These are phyloP conservation scores for Tetrapisispora fleetii DNA, from an alignment of 805 yeast species.

Conservation along the genomic window DNA sequence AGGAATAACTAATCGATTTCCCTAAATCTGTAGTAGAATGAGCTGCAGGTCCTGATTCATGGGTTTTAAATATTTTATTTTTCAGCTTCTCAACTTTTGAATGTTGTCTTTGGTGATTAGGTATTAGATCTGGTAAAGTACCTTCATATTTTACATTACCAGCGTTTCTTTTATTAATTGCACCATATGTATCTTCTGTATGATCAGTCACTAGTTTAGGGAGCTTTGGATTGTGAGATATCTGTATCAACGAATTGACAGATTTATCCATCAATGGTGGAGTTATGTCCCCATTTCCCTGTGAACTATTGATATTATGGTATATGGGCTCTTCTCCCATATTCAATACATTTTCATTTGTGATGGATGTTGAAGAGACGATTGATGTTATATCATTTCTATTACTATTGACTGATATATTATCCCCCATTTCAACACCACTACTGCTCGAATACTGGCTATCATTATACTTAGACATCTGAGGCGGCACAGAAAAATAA, in stretches of 20 bases:
- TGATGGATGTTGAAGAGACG: background rate
- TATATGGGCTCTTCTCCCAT: background rate
- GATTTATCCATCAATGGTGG: background rate
- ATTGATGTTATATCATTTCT: background rate
- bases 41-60: background rate
- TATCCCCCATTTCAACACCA: background rate
- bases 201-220: background rate
- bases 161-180: constrained; percentile 3
- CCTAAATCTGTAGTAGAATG: background rate
- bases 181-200: background rate
- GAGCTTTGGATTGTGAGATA: background rate
- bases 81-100: constrained; percentile 13
- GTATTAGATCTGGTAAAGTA: constrained; percentile 21
- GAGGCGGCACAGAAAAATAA: background rate
- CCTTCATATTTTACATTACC: constrained; percentile 17
- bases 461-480: background rate
- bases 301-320: background rate
- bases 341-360: background rate
- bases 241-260: background rate
- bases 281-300: background rate
- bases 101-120: constrained; percentile 8
- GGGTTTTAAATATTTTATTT: constrained; percentile 5
- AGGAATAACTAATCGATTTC: background rate
- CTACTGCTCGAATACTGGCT: background rate
- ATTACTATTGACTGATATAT: background rate